Base-by-base conservation (phyloP, 2,329 filamentous ascomycete genomes). In the Camptophora hylomeconis region DNA sequence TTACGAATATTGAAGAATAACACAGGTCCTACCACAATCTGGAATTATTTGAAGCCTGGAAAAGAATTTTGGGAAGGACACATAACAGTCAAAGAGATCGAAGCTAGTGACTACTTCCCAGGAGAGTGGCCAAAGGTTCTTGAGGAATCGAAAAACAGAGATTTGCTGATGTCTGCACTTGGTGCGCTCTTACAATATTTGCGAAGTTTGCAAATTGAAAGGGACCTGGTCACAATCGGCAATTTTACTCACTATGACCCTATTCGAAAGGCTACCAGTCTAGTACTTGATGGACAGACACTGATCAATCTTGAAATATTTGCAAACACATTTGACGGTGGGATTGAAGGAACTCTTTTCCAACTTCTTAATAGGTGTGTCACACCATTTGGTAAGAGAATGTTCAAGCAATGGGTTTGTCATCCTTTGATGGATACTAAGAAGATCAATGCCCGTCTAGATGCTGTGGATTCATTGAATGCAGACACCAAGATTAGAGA, bases 221-320 rank as follows among this genome's bases (percentile, higher is more conserved):
- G 75, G 11, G 82, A 80, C 32, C 62, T 95, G 5, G 64, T 98
- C 22, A 92, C 83, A 0, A 80, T 94, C 42, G 79, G 81, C 39
- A 93, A 92, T 50, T 94, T 98, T 49, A 71, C 75, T 29, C 78
- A 75, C 67, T 98, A 98, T 52, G 84, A 80, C 49, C 89, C 89
- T 0, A 95, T 98, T 28, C 79, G 79, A 47, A 92, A 94, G 49
- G 68, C 75, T 1, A 83, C 84, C 8, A 95, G 82, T 17, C 61
- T 98, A 24, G 79, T 98, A 7, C 67, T 98, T 1, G 89, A 98
- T 45, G 89, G 89, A 1, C 89, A 98, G 51, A 95, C 86, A 13
- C 65, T 98, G 44, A 92, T 92, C 62, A 98, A 98, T 47, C 73
- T 98, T n/a, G 89, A 98, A 51, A 72, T 98, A 4, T 98, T 98